Conservation (phyloP, 2,329 filamentous ascomycete genomes). For the Ophiostoma perfectum region DNA sequence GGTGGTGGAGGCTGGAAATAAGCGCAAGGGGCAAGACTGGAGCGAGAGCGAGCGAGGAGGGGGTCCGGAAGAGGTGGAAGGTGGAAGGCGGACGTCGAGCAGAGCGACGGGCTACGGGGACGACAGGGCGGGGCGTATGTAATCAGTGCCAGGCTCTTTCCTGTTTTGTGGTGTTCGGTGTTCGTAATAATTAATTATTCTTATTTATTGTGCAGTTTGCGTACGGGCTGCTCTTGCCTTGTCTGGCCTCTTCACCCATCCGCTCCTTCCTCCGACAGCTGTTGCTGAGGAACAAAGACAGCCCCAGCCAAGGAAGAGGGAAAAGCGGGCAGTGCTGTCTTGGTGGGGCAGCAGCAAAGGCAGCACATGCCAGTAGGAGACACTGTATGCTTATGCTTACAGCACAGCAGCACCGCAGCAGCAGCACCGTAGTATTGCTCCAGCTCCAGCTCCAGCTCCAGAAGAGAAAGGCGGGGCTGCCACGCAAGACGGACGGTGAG, state of each 20-base stretch:
- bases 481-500: slow-evolving; percentile 12
- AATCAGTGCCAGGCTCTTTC: background rate
- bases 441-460: background rate
- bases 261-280: background rate
- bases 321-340: slow-evolving; percentile 15
- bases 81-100: background rate
- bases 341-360: slow-evolving; percentile 9
- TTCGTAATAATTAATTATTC: background rate
- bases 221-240: background rate
- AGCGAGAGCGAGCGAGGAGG: slow-evolving; percentile 12
- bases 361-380: background rate
- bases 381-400: too few relatives aligned
- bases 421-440: too few relatives aligned
- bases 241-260: background rate
- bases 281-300: background rate
- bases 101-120: background rate
- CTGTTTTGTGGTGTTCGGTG: background rate
- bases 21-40: slow-evolving; percentile 13
- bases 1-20: slow-evolving; percentile 16
- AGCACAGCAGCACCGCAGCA: too few relatives aligned
- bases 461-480: slow-evolving; percentile 9
- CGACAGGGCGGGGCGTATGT: slow-evolving; percentile 4
- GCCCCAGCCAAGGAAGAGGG: slow-evolving; percentile 3
- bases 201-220: background rate
- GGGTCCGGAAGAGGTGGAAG: slow-evolving; percentile 20